phyloP scores from a whole-genome alignment of 2,329 filamentous ascomycete genomes.

The Aspergillus viridinutans region DNA sequence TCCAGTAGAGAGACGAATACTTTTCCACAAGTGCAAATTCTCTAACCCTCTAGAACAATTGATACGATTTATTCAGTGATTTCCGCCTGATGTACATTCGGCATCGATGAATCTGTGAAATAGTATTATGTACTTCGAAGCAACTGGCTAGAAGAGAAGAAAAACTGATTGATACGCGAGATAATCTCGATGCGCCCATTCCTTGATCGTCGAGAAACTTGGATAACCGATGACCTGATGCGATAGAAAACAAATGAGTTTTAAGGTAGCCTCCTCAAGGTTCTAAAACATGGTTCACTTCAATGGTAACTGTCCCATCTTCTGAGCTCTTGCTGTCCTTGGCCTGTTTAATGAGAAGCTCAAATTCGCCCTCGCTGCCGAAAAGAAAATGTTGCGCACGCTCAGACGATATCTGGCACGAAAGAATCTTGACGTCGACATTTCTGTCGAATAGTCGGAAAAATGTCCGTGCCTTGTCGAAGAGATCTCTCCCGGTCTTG shows the following conservation, averaged over 20 bases:
- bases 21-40: too few species aligned
- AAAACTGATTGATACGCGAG: neutral
- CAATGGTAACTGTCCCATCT: slow-evolving; percentile 3
- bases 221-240: neutral
- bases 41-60: neutral
- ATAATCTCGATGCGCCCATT: neutral
- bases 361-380: slow-evolving; percentile 18
- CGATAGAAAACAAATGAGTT: neutral
- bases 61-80: neutral
- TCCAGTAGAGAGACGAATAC: neutral
- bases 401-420: slow-evolving; percentile 10
- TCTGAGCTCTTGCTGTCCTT: neutral
- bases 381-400: slow-evolving; percentile 17
- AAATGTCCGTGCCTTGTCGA: slow-evolving; percentile 18
- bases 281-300: slow-evolving; percentile 7
- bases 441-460: slow-evolving; percentile 10
- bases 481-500: slow-evolving; percentile 12
- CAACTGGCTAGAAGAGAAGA: neutral
- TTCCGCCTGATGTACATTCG: neutral
- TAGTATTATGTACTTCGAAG: neutral
- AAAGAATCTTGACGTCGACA: slow-evolving; percentile 12
- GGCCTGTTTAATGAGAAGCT: slow-evolving; percentile 15
- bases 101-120: neutral
- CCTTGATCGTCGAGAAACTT: neutral
- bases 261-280: neutral